Evolutionary conservation across 495 filamentous ascomycete genomes (phyloP).

Genomic region (Hypoxylon fragiforme): DNA sequence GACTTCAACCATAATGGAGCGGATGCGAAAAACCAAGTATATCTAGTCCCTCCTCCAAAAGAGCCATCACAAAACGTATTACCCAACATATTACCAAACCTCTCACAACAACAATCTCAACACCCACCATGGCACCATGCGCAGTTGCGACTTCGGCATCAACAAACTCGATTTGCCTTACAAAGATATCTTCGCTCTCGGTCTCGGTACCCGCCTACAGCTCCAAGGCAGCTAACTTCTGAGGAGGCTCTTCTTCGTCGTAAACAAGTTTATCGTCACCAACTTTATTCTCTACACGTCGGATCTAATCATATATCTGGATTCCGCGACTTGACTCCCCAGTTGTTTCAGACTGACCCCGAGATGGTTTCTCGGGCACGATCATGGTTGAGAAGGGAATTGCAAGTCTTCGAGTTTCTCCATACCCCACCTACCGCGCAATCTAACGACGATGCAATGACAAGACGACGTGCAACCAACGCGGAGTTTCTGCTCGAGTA

Average conservation of each 20-base stretch:
- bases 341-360: conserved; percentile 63
- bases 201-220: conserved; percentile 24
- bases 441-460: conserved; percentile 37
- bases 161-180: neutral
- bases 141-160: conserved; percentile 1
- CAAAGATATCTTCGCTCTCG: conserved; percentile 19
- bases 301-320: conserved; percentile 78
- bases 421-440: conserved; percentile 23
- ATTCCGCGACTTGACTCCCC: conserved; percentile 75
- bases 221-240: conserved; percentile 29
- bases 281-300: conserved; percentile 80
- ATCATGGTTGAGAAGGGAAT: conserved; percentile 83
- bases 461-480: conserved; percentile 64
- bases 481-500: conserved; percentile 91
- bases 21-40: conserved; percentile 58
- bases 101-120: too few relatives aligned
- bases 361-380: conserved; percentile 79
- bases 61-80: too few relatives aligned
- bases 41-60: conserved; percentile 38
- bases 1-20: conserved; percentile 53
- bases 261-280: conserved; percentile 72
- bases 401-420: conserved; percentile 84
- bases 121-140: conserved; percentile 5
- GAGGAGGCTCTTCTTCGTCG: conserved; percentile 68
- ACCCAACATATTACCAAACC: too few relatives aligned